These are phyloP conservation scores for Aspergillus affinis DNA, from an alignment of 495 filamentous ascomycete species.

Conservation along the genomic window DNA sequence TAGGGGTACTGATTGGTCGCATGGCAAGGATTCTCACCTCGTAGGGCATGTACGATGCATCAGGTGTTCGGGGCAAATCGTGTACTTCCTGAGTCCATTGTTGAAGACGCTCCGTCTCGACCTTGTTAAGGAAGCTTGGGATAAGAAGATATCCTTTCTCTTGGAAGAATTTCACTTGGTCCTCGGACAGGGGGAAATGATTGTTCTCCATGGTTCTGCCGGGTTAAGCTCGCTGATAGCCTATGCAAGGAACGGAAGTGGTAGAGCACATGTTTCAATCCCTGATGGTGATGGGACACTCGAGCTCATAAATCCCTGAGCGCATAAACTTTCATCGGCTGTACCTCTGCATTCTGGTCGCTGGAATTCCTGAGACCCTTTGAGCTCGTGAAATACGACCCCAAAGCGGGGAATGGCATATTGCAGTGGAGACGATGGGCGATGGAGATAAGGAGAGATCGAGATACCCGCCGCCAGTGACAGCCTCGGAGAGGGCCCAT, in stretches of 20 bases:
- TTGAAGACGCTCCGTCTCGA: constrained; percentile 32
- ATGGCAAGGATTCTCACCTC: constrained; percentile 21
- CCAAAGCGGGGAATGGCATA: constrained; percentile 1
- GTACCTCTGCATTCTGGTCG: neutral
- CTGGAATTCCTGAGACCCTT: neutral
- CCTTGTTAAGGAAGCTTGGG: constrained; percentile 26
- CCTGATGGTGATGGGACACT: neutral
- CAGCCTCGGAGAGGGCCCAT: neutral
- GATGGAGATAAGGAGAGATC: neutral
- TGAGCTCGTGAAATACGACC: neutral
- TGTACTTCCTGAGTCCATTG: constrained; percentile 46
- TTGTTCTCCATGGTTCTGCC: constrained; percentile 24
- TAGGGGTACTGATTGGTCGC: neutral
- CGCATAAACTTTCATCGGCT: neutral
- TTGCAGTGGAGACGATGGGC: neutral
- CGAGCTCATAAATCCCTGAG: neutral
- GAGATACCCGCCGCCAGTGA: constrained; percentile 2
- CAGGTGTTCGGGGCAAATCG: constrained; percentile 36
- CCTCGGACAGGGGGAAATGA: constrained; percentile 23
- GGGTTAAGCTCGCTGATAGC: neutral
- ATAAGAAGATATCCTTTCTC: constrained; percentile 42
- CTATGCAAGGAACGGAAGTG: neutral
- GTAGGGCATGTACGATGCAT: constrained; percentile 47
- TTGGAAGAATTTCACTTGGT: constrained; percentile 38
- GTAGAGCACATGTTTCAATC: constrained; percentile 3